Evolutionary conservation across 2,329 filamentous ascomycete species (phyloP), one percentile per base, ranked within the genome.

Genomic region (Orbilia brochopaga): DNA sequence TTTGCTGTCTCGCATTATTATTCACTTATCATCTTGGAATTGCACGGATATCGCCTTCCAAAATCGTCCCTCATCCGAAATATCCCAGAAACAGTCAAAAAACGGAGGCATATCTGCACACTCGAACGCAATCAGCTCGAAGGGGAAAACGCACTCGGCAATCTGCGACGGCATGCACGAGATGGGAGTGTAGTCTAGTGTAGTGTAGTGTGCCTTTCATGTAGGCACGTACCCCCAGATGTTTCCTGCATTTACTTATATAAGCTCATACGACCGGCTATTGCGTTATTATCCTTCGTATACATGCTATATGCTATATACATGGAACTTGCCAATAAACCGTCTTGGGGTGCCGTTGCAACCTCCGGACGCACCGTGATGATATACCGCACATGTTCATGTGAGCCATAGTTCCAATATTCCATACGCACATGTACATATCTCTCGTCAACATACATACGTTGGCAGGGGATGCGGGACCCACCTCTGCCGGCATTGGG

Each of bases 11-110:
- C 37, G 27, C 51, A 42, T 27, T 58, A 57, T 53, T 63, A 58
- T 52, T 58, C 44, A 57, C 53, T 57, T 53, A 42, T n/a, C 8
- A 23, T 44, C 40, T 10, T 55, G 51, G 17, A 48, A 52, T 59
- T 58, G 57, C 59, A 59, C 24, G 53, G 59, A 70, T 64, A 55
- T 70, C 58, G 58, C 65, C 53, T 62, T 69, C 52, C 44, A 52
- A 44, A 61, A 48, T 57, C 57, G 62, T 61, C 19, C 46, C 57
- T 32, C 24, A 17, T 21, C 35, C n/a, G 11, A 19, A 48, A 11
- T 35, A 61, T 27, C 56, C 57, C 54, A 30, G 37, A 60, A 64
- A 23, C 11, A 52, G 58, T 32, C 40, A 63, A 60, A 48, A 37
- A 13, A 44, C 60, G 37, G 48, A 60, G 59, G 37, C 19, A 51